A percentile compares a stretch with the other conserved stretches of the same genome.
Conservation (phyloP, 768 basidiomycete species). For the Phylloporus rhodoxanthus region DNA sequence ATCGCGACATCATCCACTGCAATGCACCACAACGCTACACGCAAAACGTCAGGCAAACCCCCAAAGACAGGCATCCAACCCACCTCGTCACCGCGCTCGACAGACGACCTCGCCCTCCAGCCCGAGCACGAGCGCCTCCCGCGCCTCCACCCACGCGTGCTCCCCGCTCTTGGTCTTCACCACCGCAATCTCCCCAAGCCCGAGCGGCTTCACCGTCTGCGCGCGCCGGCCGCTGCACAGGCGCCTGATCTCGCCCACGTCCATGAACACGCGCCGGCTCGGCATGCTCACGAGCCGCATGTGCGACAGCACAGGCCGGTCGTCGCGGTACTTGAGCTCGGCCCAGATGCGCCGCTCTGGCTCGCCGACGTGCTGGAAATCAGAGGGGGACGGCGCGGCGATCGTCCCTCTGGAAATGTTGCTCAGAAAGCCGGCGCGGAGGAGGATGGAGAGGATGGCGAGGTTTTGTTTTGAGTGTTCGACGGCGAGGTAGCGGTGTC, state of each 20-base stretch:
- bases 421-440: constrained; percentile 84
- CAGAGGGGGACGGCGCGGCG: constrained; percentile 53
- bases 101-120: constrained; percentile 85
- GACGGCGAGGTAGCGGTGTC: constrained; percentile 71
- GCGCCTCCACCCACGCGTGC: constrained; percentile 84
- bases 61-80: too few species aligned
- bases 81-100: constrained; percentile 62
- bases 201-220: constrained; percentile 74
- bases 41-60: too few species aligned
- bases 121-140: constrained; percentile 79
- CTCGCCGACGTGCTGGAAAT: constrained; percentile 54
- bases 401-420: constrained; percentile 76
- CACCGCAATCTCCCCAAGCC: constrained; percentile 90
- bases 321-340: constrained; percentile 88
- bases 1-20: too few species aligned
- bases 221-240: constrained; percentile 81
- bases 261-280: constrained; percentile 74
- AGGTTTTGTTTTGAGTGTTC: constrained; percentile 86
- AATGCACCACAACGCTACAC: too few species aligned
- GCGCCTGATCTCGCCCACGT: constrained; percentile 60
- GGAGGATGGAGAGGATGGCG: constrained; percentile 86
- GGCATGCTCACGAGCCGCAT: constrained; percentile 86
- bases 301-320: constrained; percentile 70
- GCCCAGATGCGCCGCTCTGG: constrained; percentile 86
- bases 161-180: constrained; percentile 67